A percentile compares a stretch with the other conserved stretches of the same genome.
phyloP scores from a whole-genome alignment of 495 filamentous ascomycete genomes.

The Penicillium simplicissimum region DNA sequence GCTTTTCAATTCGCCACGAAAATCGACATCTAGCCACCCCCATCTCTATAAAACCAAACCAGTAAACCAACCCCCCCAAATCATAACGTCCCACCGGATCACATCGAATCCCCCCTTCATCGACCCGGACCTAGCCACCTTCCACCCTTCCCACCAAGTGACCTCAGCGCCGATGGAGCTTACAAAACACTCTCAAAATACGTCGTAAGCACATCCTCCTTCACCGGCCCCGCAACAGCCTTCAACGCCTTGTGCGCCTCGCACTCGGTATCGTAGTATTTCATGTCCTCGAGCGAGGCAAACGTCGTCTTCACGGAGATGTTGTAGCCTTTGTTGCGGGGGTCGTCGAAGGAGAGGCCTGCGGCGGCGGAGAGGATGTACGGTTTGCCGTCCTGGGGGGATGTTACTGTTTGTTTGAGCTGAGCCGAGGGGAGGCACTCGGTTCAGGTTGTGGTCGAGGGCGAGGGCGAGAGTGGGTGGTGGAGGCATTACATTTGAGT shows the following conservation, averaged over 20 bases:
- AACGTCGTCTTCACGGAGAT: conserved; percentile 61
- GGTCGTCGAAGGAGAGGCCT: conserved; percentile 49
- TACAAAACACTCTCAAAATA: conserved; percentile 47
- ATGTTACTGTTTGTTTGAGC: no score
- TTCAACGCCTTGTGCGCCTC: conserved; percentile 62
- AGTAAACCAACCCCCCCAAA: no score
- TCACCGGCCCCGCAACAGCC: conserved; percentile 39
- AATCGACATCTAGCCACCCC: no score
- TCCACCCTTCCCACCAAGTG: conserved; percentile 5
- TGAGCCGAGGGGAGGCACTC: no score
- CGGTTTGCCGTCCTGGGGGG: conserved; percentile 62
- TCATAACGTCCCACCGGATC: no score
- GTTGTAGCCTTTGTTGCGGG: conserved; percentile 63
- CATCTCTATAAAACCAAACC: no score
- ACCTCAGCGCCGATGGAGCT: conserved; percentile 1
- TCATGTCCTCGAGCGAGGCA: conserved; percentile 63
- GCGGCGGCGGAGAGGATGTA: conserved; percentile 59
- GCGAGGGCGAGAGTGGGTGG: no score
- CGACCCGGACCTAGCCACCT: background rate
- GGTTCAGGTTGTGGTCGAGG: no score
- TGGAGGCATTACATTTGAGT: no score
- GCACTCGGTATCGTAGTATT: conserved; percentile 67
- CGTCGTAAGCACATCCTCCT: conserved; percentile 49
- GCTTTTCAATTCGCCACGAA: no score
- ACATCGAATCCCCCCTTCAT: no score